A percentile compares a stretch with the other conserved stretches of the same genome.
Conservation (phyloP, 345 rosid species). For the Gossypium anomalum region DNA sequence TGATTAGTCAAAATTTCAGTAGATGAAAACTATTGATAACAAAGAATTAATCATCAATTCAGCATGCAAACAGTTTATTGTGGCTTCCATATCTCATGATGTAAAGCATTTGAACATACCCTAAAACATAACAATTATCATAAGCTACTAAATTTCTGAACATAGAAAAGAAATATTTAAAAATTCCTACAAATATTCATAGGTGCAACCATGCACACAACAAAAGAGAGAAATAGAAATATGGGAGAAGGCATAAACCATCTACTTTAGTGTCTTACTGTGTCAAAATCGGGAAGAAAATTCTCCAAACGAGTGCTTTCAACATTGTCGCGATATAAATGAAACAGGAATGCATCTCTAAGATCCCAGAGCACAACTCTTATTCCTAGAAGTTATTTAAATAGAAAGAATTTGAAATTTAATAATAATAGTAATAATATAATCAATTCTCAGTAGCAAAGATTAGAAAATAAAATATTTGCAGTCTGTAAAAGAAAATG, state of each 20-base stretch:
- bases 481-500: background rate
- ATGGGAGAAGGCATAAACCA: background rate
- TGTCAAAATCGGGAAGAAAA: conserved; percentile 66
- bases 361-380: conserved; percentile 88
- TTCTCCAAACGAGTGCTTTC: conserved; percentile 74
- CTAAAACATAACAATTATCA: background rate
- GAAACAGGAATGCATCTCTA: conserved; percentile 61
- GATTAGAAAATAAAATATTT: background rate
- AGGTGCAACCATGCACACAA: background rate
- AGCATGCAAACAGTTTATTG: background rate
- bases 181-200: background rate
- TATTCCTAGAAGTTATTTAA: conserved; percentile 48
- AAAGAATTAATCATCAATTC: background rate
- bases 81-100: background rate
- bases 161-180: background rate
- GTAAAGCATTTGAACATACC: background rate
- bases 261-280: conserved; percentile 42
- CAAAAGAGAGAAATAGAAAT: conserved; percentile 14
- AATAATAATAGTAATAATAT: background rate
- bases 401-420: conserved; percentile 3
- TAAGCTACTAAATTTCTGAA: background rate
- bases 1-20: background rate
- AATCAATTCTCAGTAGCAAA: background rate
- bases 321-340: conserved; percentile 64
- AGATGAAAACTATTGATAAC: background rate